Conservation (phyloP, 2,329 filamentous ascomycete genomes). For the Scedosporium apiospermum region DNA sequence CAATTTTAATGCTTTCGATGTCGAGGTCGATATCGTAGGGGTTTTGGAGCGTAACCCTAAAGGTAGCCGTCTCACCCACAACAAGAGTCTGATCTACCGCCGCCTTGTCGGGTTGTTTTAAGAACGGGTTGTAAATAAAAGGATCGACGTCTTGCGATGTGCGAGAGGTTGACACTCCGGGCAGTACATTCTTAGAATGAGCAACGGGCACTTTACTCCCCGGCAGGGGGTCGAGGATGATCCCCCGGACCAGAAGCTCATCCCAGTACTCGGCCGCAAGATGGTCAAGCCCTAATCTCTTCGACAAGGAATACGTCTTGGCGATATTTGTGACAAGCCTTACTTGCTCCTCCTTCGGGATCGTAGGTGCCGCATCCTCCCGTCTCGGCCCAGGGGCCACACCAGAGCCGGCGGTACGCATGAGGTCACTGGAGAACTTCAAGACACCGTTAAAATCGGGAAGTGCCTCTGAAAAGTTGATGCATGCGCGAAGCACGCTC, state of each 20-base stretch:
- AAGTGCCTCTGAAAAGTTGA: conserved; percentile 86
- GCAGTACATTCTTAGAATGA: conserved; percentile 48
- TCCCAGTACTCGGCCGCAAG: conserved; percentile 90
- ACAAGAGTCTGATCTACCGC: conserved; percentile 62
- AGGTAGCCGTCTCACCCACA: conserved; percentile 66
- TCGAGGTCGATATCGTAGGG: conserved; percentile 89
- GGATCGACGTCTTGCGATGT: conserved; percentile 62
- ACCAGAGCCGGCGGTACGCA: conserved; percentile 73
- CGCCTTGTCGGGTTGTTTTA: conserved; percentile 55
- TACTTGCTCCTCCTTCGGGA: conserved; percentile 75
- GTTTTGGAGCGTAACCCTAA: conserved; percentile 81
- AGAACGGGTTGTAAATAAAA: conserved; percentile 91
- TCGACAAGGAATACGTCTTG: conserved; percentile 70
- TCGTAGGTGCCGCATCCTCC: conserved; percentile 59
- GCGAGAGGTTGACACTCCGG: conserved; percentile 37
- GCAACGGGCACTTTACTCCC: conserved; percentile 53
- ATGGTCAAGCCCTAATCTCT: conserved; percentile 60
- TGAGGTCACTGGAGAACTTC: conserved; percentile 72
- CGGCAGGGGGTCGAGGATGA: conserved; percentile 58
- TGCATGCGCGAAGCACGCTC: conserved; percentile 79
- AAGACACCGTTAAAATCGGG: conserved; percentile 89
- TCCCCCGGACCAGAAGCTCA: conserved; percentile 76
- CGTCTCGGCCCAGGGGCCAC: conserved; percentile 62
- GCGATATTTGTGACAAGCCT: conserved; percentile 77
- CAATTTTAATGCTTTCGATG: conserved; percentile 70